These are phyloP conservation scores for Albatrellus ellisii DNA, from an alignment of 768 basidiomycete species.

Conservation along the genomic window DNA sequence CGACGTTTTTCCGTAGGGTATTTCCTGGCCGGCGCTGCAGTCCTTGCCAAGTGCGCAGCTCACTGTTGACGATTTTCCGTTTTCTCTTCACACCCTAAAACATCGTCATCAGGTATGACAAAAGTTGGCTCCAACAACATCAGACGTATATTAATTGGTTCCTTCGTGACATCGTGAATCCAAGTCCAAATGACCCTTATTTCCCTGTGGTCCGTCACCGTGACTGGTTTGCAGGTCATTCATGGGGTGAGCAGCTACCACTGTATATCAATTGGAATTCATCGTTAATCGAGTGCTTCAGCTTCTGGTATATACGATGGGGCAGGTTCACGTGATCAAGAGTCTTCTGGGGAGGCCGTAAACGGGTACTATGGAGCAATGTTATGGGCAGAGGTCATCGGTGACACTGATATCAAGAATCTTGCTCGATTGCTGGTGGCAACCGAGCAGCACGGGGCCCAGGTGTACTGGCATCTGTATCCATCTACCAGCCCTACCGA, in stretches of 20 bases:
- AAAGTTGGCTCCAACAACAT: slow-evolving; percentile 18
- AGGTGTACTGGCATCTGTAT: slow-evolving; percentile 25
- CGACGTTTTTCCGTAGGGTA: too few species aligned
- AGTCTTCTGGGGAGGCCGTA: slow-evolving; percentile 22
- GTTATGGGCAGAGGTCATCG: slow-evolving; percentile 21
- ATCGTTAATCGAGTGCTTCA: background rate
- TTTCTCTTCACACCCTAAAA: too few species aligned
- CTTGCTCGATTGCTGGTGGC: slow-evolving; percentile 23
- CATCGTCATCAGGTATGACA: slow-evolving; percentile 19
- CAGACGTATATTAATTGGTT: slow-evolving; percentile 18
- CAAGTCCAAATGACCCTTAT: slow-evolving; percentile 20
- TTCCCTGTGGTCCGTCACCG: slow-evolving; percentile 21
- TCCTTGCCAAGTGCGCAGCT: slow-evolving; percentile 19
- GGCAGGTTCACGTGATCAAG: slow-evolving; percentile 23
- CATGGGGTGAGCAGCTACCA: slow-evolving; percentile 18
- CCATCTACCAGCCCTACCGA: slow-evolving; percentile 19
- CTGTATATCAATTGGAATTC: background rate
- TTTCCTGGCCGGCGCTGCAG: slow-evolving; percentile 20
- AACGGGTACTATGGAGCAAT: slow-evolving; percentile 25
- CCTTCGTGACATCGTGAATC: slow-evolving; percentile 24
- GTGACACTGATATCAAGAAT: slow-evolving; percentile 21
- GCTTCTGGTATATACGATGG: slow-evolving; percentile 24
- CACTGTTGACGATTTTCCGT: background rate
- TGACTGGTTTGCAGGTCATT: slow-evolving; percentile 27
- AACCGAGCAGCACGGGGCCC: slow-evolving; percentile 23